Percentiles rank a stretch among this genome's conserved stretches.
These are phyloP conservation scores for Chrysosphaeria jannelii DNA, from an alignment of 2,329 filamentous ascomycete genomes.

Conservation along the genomic window DNA sequence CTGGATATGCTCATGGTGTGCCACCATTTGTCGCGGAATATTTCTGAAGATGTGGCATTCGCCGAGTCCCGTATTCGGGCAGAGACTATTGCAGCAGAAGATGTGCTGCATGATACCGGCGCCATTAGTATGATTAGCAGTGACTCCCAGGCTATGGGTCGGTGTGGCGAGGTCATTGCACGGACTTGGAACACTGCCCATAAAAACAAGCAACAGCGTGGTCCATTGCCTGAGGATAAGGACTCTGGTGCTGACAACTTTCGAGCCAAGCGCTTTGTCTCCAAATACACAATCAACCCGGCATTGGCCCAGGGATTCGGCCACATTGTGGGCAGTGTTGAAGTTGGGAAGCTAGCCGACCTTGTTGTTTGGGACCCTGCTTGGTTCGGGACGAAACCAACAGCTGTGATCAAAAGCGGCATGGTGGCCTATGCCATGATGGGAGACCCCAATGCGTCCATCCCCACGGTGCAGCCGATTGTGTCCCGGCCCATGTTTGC, in stretches of 20 bases:
- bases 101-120: constrained; percentile 79
- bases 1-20: constrained; percentile 98
- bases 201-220: constrained; percentile 80
- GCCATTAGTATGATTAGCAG: constrained; percentile 96
- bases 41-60: constrained; percentile 85
- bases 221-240: constrained; percentile 38
- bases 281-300: constrained; percentile 91
- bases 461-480: constrained; percentile 66
- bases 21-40: constrained; percentile 75
- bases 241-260: constrained; percentile 65
- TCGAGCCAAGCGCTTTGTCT: constrained; percentile 71
- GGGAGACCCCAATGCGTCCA: constrained; percentile 60
- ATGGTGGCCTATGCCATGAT: constrained; percentile 62
- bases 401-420: constrained; percentile 57
- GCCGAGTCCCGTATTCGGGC: constrained; percentile 82
- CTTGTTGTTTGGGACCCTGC: constrained; percentile 63
- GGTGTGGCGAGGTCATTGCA: constrained; percentile 75
- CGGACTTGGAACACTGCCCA: constrained; percentile 93
- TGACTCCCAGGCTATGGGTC: constrained; percentile 89
- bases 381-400: constrained; percentile 69
- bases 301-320: constrained; percentile 73
- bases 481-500: constrained; percentile 70
- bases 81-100: constrained; percentile 88
- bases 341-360: constrained; percentile 74
- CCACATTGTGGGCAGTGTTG: constrained; percentile 61